Conservation (phyloP, 179 eudicot genomes). For the Beta lomatogona region DNA sequence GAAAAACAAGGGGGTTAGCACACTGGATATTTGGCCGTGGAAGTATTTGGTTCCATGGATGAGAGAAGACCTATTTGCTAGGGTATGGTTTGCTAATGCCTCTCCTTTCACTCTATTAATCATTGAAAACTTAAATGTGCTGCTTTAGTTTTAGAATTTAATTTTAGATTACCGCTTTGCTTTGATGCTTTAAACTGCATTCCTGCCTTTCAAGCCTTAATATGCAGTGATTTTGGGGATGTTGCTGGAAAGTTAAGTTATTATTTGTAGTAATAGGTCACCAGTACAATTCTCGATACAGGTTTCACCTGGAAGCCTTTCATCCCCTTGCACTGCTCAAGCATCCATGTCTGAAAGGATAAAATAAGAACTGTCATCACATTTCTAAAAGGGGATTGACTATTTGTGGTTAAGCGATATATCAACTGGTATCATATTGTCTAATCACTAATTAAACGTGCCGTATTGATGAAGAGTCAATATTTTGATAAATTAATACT, state of each 20-base stretch:
- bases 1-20: slow-evolving; percentile 59
- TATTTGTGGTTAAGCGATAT: no score
- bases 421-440: no score
- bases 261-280: background rate
- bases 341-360: background rate
- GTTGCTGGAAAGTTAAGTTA: background rate
- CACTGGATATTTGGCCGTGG: slow-evolving; percentile 99
- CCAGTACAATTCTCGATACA: background rate
- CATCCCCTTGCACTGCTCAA: background rate
- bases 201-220: slow-evolving; percentile 3
- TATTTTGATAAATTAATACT: no score
- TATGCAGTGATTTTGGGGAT: background rate
- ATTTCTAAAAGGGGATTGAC: no score
- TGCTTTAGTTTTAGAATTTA: background rate
- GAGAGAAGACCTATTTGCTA: slow-evolving; percentile 92
- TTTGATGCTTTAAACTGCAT: background rate
- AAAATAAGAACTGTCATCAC: background rate
- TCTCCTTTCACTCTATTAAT: background rate
- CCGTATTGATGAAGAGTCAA: no score
- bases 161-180: background rate
- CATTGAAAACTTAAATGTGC: background rate
- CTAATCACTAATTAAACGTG: no score
- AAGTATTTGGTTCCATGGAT: slow-evolving; percentile 99
- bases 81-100: slow-evolving; percentile 53
- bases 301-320: background rate